Conservation (phyloP, 169 alveolate genomes). For the Plasmodium vivax region DNA sequence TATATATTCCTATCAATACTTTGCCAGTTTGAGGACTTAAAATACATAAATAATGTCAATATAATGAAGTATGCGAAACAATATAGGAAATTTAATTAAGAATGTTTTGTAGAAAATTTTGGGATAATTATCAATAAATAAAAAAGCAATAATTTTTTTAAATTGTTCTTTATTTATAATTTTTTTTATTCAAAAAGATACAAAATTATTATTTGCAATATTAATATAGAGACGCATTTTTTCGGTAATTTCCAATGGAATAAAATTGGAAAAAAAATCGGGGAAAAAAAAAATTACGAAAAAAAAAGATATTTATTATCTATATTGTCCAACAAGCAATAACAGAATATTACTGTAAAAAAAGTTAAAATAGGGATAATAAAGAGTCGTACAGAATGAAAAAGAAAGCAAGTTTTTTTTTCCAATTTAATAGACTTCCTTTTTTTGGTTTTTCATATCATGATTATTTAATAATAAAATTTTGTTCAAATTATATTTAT, state of each 20-base stretch:
- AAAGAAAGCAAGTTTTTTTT: too few species aligned
- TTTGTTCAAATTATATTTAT: too few species aligned
- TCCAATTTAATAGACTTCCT: neutral
- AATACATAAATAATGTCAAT: neutral
- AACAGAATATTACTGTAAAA: too few species aligned
- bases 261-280: too few species aligned
- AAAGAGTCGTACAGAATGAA: neutral
- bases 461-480: neutral
- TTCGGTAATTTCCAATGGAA: neutral
- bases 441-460: neutral
- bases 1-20: too few species aligned
- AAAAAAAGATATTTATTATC: too few species aligned
- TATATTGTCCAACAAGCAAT: neutral
- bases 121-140: too few species aligned
- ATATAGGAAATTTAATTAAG: neutral
- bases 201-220: too few species aligned
- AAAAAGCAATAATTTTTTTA: neutral
- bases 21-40: neutral
- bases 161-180: neutral
- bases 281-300: too few species aligned
- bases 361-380: neutral
- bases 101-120: neutral
- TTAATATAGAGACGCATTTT: neutral
- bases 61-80: neutral
- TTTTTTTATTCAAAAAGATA: too few species aligned